Percentiles rank a stretch among this genome's conserved stretches.
These are phyloP conservation scores for Paramecium bursaria DNA, from an alignment of 73 alveolate species.

Conservation along the genomic window DNA sequence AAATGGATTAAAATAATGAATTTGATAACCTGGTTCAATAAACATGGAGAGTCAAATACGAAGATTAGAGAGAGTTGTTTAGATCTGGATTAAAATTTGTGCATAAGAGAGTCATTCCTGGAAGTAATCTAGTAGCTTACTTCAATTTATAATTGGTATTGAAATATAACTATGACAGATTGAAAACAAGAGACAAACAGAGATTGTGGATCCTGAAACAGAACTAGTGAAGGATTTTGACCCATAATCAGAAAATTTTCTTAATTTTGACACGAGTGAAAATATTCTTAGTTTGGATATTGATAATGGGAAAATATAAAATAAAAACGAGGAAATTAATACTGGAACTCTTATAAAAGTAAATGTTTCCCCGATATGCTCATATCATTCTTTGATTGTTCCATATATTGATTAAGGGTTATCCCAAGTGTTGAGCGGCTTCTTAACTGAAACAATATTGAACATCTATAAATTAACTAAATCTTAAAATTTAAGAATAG, in stretches of 20 bases:
- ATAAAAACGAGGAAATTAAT: neutral
- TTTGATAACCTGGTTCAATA: neutral
- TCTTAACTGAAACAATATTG: neutral
- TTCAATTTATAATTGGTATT: slow-evolving; percentile 50
- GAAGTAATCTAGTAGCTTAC: neutral
- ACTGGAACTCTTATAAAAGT: slow-evolving; percentile 4
- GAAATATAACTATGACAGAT: neutral
- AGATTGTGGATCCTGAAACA: slow-evolving; percentile 45
- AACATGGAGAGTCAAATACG: slow-evolving; percentile 45
- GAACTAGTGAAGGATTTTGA: slow-evolving; percentile 39
- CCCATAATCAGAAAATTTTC: neutral
- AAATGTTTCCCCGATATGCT: slow-evolving; percentile 28
- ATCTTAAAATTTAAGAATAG: slow-evolving; percentile 17
- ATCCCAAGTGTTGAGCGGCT: slow-evolving; percentile 35
- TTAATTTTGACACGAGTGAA: slow-evolving; percentile 12
- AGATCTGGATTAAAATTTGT: slow-evolving; percentile 39
- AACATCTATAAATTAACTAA: neutral
- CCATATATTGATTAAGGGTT: slow-evolving; percentile 19
- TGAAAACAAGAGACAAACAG: slow-evolving; percentile 29
- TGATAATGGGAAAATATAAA: neutral
- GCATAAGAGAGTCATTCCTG: neutral
- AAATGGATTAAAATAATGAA: neutral
- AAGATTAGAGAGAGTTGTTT: slow-evolving; percentile 20
- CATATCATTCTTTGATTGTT: slow-evolving; percentile 53
- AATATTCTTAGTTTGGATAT: slow-evolving; percentile 14